Conservation (phyloP, 768 basidiomycete genomes). For the Mycena floridula region DNA sequence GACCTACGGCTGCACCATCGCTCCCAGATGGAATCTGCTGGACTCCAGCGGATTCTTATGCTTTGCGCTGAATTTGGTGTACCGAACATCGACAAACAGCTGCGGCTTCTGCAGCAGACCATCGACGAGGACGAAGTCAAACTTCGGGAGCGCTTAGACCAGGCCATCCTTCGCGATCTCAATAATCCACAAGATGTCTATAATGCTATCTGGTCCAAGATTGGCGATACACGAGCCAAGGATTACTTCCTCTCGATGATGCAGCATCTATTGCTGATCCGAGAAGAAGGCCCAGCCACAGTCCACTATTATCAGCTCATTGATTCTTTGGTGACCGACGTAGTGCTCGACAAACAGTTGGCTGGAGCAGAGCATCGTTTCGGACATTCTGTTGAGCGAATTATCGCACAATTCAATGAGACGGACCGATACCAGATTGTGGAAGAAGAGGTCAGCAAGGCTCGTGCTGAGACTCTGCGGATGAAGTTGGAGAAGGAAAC, state of each 20-base stretch:
- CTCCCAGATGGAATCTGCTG: conserved; percentile 84
- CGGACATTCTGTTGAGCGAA: conserved; percentile 82
- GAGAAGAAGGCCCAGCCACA: conserved; percentile 79
- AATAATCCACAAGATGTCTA: conserved; percentile 83
- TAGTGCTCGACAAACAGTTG: conserved; percentile 89
- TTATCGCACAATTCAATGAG: conserved; percentile 88
- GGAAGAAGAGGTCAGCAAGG: conserved; percentile 69
- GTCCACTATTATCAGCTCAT: conserved; percentile 89
- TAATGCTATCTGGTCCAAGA: conserved; percentile 70
- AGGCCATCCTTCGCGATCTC: conserved; percentile 70
- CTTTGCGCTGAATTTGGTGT: conserved; percentile 66
- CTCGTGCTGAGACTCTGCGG: conserved; percentile 55
- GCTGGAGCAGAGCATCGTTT: conserved; percentile 79
- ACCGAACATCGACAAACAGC: conserved; percentile 56
- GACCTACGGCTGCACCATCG: conserved; percentile 85
- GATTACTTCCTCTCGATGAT: conserved; percentile 90
- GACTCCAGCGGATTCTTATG: conserved; percentile 65
- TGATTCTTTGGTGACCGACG: conserved; percentile 82
- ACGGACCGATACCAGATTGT: conserved; percentile 76
- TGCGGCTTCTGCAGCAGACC: conserved; percentile 50
- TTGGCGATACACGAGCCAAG: conserved; percentile 71
- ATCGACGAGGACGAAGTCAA: conserved; percentile 73
- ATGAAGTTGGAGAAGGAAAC: conserved; percentile 78
- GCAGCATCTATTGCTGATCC: conserved; percentile 88
- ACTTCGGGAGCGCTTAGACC: conserved; percentile 69